phyloP scores from a whole-genome alignment of 1,139 yeast species.

The Insectozyma bohioensis region DNA sequence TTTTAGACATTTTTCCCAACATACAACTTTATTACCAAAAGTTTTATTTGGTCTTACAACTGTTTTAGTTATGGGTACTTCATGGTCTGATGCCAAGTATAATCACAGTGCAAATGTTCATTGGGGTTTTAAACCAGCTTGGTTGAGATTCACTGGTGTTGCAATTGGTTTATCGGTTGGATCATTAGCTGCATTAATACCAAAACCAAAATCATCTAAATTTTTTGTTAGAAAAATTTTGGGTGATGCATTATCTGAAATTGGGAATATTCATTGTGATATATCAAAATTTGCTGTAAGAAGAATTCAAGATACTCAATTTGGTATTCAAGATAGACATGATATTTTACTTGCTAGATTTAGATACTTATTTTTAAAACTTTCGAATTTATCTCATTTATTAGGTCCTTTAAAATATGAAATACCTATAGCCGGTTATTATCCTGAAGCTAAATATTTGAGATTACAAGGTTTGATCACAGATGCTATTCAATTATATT shows the following conservation, averaged over 20 bases:
- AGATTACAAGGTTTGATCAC: conserved; percentile 24
- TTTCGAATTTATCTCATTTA: conserved; percentile 24
- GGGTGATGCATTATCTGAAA: conserved; percentile 23
- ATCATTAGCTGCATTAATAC: conserved; percentile 31
- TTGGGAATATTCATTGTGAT: conserved; percentile 32
- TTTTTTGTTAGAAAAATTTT: conserved; percentile 26
- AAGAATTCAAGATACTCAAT: conserved; percentile 21
- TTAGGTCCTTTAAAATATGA: conserved; percentile 32
- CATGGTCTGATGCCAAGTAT: conserved; percentile 29
- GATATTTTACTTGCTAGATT: conserved; percentile 27
- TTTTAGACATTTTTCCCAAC: conserved; percentile 35
- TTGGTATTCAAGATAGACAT: conserved; percentile 23
- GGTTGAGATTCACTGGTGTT: conserved; percentile 29
- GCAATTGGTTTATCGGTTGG: conserved; percentile 32
- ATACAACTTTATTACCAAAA: conserved; percentile 29
- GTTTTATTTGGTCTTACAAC: conserved; percentile 31
- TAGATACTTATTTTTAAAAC: conserved; percentile 22
- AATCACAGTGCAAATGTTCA: conserved; percentile 25
- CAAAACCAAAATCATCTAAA: conserved; percentile 33
- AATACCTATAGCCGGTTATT: conserved; percentile 31
- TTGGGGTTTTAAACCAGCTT: conserved; percentile 30
- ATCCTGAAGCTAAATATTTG: conserved; percentile 33
- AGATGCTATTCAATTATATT: conserved; percentile 32
- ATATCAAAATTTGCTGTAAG: conserved; percentile 29
- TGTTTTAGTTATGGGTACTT: conserved; percentile 35